Percentiles rank a stretch among this genome's conserved stretches.
Evolutionary conservation across 148 eudicot genomes (phyloP).

Genomic region (Talinum fruticosum): DNA sequence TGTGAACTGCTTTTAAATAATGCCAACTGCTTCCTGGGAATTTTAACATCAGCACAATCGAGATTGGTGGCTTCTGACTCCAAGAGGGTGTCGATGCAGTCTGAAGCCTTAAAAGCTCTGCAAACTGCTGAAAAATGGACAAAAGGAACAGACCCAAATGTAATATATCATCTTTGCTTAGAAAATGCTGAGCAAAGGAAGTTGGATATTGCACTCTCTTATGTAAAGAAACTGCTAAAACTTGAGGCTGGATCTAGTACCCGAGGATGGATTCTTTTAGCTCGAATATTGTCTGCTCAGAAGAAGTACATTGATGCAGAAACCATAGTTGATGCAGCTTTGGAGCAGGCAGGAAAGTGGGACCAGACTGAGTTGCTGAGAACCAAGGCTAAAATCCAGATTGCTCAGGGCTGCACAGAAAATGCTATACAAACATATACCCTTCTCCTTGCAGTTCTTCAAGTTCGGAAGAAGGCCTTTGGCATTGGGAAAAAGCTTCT

Average conservation of each 20-base stretch:
- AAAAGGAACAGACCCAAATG: constrained; percentile 32
- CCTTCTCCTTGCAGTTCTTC: constrained; percentile 75
- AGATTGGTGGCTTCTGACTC: constrained; percentile 44
- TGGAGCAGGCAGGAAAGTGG: constrained; percentile 84
- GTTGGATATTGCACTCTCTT: constrained; percentile 68
- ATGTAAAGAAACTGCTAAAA: constrained; percentile 58
- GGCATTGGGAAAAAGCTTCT: constrained; percentile 39
- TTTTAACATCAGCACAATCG: constrained; percentile 51
- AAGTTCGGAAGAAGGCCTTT: constrained; percentile 61
- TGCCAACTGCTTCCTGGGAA: constrained; percentile 58
- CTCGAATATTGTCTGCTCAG: constrained; percentile 75
- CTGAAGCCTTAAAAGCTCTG: constrained; percentile 55
- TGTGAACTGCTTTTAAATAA: constrained; percentile 39
- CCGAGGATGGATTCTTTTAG: constrained; percentile 75
- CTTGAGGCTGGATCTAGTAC: constrained; percentile 63
- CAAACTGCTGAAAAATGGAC: constrained; percentile 45
- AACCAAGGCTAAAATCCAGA: constrained; percentile 76
- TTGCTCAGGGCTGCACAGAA: constrained; percentile 60
- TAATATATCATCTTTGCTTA: constrained; percentile 56
- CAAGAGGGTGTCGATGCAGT: constrained; percentile 45
- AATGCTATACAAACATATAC: constrained; percentile 66
- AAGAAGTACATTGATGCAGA: constrained; percentile 69
- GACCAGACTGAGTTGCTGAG: constrained; percentile 70
- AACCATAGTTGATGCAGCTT: constrained; percentile 58
- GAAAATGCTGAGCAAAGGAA: constrained; percentile 92